Percentiles rank a stretch among this genome's conserved stretches.
Conservation (phyloP, 129 eudicot species). For the Ambrosia artemisiifolia region DNA sequence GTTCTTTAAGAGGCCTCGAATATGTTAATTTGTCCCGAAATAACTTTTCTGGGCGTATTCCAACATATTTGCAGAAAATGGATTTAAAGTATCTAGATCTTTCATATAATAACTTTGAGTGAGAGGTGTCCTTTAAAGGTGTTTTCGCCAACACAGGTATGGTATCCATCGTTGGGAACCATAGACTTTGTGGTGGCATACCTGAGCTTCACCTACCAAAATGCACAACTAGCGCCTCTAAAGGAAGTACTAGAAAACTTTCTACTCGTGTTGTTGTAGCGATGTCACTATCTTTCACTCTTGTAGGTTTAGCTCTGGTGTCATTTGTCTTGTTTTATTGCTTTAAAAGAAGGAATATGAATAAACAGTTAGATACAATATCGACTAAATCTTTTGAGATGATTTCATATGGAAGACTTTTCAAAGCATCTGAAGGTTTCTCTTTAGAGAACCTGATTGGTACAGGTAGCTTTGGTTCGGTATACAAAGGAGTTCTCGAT, state of each 20-base stretch:
- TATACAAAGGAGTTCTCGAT: conserved; percentile 30
- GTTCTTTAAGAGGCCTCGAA: conserved; percentile 8
- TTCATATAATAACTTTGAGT: conserved; percentile 18
- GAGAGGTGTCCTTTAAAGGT: conserved; percentile 7
- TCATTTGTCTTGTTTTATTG: background rate
- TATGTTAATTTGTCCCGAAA: conserved; percentile 12
- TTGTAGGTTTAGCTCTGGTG: background rate
- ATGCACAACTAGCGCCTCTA: conserved; percentile 9
- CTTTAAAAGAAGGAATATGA: background rate
- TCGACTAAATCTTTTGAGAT: background rate
- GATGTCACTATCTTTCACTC: conserved; percentile 2
- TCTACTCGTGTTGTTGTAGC: background rate
- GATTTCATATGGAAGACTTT: conserved; percentile 25
- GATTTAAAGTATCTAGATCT: background rate
- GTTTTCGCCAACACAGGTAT: conserved; percentile 12
- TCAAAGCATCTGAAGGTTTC: conserved; percentile 34
- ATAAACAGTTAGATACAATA: too few relatives aligned
- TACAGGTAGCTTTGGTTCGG: conserved; percentile 30
- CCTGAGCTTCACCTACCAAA: conserved; percentile 15
- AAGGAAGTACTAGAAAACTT: background rate
- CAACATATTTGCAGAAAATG: conserved; percentile 13
- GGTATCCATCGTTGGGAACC: conserved; percentile 12
- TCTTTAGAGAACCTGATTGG: conserved; percentile 32
- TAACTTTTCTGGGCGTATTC: conserved; percentile 23
- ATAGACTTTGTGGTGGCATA: conserved; percentile 19